Evolutionary conservation across 2,329 filamentous ascomycete species (phyloP).

Genomic region (Coniochaeta sp.): DNA sequence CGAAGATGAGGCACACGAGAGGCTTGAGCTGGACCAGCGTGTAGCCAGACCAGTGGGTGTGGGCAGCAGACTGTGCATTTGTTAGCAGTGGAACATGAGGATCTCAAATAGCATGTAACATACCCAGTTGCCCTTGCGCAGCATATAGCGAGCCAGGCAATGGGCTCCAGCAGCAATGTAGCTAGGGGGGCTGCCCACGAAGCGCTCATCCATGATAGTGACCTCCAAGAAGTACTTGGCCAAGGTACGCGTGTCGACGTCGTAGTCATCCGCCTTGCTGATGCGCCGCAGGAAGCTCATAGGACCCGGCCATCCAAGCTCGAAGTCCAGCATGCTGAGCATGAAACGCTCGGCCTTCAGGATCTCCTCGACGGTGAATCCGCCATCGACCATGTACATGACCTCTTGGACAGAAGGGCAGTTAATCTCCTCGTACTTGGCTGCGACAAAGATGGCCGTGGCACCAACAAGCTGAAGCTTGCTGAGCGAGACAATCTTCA

Average conservation of each 20-base stretch:
- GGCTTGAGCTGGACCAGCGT: slow-evolving; percentile 77
- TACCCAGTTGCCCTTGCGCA: slow-evolving; percentile 93
- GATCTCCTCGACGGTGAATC: slow-evolving; percentile 85
- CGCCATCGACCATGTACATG: slow-evolving; percentile 94
- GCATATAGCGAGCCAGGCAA: slow-evolving; percentile 80
- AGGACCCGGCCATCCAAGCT: slow-evolving; percentile 95
- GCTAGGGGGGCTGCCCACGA: slow-evolving; percentile 85
- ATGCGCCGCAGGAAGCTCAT: slow-evolving; percentile 97
- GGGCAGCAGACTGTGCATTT: slow-evolving; percentile 60
- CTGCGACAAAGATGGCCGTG: slow-evolving; percentile 89
- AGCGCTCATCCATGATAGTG: slow-evolving; percentile 96
- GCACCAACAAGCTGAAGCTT: slow-evolving; percentile 95
- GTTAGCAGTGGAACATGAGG: slow-evolving; percentile 24
- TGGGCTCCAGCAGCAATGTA: slow-evolving; percentile 88
- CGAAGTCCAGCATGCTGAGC: slow-evolving; percentile 92
- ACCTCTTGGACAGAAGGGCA: slow-evolving; percentile 93
- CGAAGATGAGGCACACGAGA: slow-evolving; percentile 69
- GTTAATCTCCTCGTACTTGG: slow-evolving; percentile 99
- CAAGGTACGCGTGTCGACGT: slow-evolving; percentile 87
- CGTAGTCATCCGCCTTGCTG: slow-evolving; percentile 97
- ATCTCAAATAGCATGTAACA: slow-evolving; percentile 25
- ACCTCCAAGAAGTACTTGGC: slow-evolving; percentile 98
- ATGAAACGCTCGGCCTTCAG: slow-evolving; percentile 97
- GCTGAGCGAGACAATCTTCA: slow-evolving; percentile 88
- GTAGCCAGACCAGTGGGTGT: slow-evolving; percentile 91